phyloP scores from a whole-genome alignment of 129 eudicot genomes.

The Pseudognaphalium luteoalbum region DNA sequence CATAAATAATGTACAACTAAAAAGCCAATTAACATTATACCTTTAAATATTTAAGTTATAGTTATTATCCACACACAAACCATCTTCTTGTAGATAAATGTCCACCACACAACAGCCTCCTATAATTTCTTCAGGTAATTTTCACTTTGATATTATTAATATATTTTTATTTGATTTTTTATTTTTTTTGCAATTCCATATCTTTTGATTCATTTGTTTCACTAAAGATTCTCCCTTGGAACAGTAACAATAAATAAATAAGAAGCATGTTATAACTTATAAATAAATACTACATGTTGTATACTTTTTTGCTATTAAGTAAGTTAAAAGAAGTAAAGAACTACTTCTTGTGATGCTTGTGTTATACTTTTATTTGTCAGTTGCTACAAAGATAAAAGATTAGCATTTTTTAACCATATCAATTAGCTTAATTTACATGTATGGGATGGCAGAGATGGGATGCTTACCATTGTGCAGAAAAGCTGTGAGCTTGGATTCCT shows the following conservation, averaged over 20 bases:
- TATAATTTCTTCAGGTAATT: slow-evolving; percentile 4
- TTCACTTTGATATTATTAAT: background rate
- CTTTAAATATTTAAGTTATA: too few relatives aligned
- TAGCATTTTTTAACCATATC: background rate
- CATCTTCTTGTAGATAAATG: too few relatives aligned
- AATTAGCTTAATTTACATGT: slow-evolving; percentile 1
- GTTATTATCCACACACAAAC: too few relatives aligned
- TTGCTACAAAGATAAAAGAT: too few relatives aligned
- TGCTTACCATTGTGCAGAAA: slow-evolving; percentile 18
- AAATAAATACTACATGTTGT: background rate
- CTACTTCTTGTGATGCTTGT: background rate
- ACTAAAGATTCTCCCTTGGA: background rate
- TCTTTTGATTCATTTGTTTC: background rate
- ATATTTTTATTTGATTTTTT: too few relatives aligned
- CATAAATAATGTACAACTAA: too few relatives aligned
- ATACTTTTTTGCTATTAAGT: background rate
- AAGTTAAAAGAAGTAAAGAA: background rate
- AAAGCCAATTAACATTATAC: too few relatives aligned
- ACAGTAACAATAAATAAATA: background rate
- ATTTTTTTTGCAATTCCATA: background rate
- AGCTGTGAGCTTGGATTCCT: background rate
- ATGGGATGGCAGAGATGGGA: slow-evolving; percentile 17
- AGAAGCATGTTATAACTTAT: background rate
- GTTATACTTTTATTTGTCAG: background rate
- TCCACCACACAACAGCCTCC: background rate